A percentile compares a stretch with the other conserved stretches of the same genome.
Conservation (phyloP, 176 grass and related monocot genomes). For the Avena sativa region DNA sequence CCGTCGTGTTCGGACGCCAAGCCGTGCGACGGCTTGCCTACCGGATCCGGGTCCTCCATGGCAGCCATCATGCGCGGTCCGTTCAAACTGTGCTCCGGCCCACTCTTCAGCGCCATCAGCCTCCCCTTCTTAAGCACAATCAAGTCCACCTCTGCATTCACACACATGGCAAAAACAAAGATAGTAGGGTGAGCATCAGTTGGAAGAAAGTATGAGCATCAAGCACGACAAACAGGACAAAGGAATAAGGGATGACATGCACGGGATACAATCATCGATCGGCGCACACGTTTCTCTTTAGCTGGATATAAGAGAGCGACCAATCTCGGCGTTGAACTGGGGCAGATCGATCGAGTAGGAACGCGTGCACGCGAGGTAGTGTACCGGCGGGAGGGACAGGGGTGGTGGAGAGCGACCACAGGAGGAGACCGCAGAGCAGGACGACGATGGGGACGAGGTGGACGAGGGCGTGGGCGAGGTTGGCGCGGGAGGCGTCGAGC, state of each 20-base stretch:
- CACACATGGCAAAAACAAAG: background rate
- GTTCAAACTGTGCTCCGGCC: background rate
- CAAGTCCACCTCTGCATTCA: background rate
- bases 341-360: background rate
- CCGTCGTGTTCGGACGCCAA: background rate
- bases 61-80: background rate
- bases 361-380: background rate
- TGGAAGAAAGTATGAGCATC: background rate
- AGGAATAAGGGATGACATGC: background rate
- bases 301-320: background rate
- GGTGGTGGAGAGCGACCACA: conserved; percentile 73
- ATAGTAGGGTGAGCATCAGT: background rate
- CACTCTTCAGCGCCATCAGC: conserved; percentile 8
- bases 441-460: conserved; percentile 72
- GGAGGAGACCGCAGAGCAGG: conserved; percentile 69
- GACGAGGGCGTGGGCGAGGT: conserved; percentile 64
- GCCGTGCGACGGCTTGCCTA: background rate
- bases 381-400: background rate
- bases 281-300: background rate
- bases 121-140: background rate
- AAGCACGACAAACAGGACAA: background rate
- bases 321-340: background rate
- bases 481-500: conserved; percentile 46
- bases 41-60: background rate
- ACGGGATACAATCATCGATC: background rate